Evolutionary conservation across 257 asterid genomes (phyloP).

Genomic region (Thymus mandschuricus): DNA sequence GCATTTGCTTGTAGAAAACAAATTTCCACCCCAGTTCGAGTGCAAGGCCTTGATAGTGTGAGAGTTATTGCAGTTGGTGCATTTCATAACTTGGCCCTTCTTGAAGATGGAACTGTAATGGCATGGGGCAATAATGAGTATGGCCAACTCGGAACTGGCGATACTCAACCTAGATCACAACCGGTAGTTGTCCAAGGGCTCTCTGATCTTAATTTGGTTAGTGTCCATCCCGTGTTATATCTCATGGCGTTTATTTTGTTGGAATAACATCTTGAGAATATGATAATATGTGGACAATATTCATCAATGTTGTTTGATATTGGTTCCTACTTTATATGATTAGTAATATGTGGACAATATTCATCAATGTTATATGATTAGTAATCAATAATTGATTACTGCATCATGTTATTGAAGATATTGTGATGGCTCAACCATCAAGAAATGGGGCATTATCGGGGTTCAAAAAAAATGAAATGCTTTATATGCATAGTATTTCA

Average conservation of each 20-base stretch:
- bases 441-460: background rate
- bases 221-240: conserved; percentile 32
- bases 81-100: conserved; percentile 96
- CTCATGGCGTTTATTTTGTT: conserved; percentile 16
- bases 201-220: conserved; percentile 79
- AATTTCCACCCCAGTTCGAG: conserved; percentile 92
- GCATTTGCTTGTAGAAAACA: conserved; percentile 71
- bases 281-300: conserved; percentile 13
- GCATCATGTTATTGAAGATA: conserved; percentile 4
- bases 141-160: conserved; percentile 98
- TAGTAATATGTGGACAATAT: no score
- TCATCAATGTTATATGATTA: no score
- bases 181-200: conserved; percentile 92
- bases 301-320: conserved; percentile 12
- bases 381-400: no score
- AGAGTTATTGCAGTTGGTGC: conserved; percentile 89
- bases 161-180: conserved; percentile 98
- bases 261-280: conserved; percentile 10
- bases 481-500: conserved; percentile 4
- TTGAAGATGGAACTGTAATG: conserved; percentile 76
- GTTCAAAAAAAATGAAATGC: background rate
- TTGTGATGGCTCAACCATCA: conserved; percentile 11
- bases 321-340: background rate
- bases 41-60: conserved; percentile 92
- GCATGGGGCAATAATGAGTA: conserved; percentile 99